These are phyloP conservation scores for Gossypium mustelinum DNA, from an alignment of 345 rosid species.

Conservation along the genomic window DNA sequence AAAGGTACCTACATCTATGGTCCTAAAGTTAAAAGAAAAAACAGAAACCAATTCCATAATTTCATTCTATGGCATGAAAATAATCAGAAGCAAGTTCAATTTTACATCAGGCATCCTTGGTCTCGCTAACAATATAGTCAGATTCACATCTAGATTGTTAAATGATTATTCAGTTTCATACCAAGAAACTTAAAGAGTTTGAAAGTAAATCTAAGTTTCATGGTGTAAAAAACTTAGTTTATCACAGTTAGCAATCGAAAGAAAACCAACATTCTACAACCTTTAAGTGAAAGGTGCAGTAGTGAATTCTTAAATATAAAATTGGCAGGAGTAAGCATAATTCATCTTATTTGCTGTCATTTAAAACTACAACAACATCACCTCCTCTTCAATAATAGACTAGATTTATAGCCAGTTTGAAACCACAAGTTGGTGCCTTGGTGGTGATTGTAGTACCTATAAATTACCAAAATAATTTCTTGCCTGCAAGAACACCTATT, in stretches of 20 bases:
- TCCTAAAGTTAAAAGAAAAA: neutral
- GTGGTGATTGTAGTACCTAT: neutral
- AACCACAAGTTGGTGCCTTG: slow-evolving; percentile 1
- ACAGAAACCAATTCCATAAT: neutral
- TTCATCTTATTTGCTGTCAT: slow-evolving; percentile 4
- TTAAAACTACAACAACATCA: neutral
- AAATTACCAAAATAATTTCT: slow-evolving; percentile 25
- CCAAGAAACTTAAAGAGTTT: neutral
- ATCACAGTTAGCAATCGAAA: neutral
- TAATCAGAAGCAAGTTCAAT: neutral
- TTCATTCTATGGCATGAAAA: neutral
- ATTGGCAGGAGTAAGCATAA: neutral
- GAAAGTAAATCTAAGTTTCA: neutral
- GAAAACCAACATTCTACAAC: neutral
- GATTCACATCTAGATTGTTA: neutral
- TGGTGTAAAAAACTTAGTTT: neutral
- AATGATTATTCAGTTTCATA: neutral
- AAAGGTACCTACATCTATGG: neutral
- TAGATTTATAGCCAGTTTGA: slow-evolving; percentile 4
- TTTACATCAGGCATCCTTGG: neutral
- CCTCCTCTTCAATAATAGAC: neutral
- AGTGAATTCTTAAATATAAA: neutral
- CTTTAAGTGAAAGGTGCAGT: neutral
- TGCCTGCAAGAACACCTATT: slow-evolving; percentile 42
- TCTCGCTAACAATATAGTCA: neutral